Evolutionary conservation across 108 stramenopile species (phyloP).

Genomic region (Pseudonitzschia pungens): DNA sequence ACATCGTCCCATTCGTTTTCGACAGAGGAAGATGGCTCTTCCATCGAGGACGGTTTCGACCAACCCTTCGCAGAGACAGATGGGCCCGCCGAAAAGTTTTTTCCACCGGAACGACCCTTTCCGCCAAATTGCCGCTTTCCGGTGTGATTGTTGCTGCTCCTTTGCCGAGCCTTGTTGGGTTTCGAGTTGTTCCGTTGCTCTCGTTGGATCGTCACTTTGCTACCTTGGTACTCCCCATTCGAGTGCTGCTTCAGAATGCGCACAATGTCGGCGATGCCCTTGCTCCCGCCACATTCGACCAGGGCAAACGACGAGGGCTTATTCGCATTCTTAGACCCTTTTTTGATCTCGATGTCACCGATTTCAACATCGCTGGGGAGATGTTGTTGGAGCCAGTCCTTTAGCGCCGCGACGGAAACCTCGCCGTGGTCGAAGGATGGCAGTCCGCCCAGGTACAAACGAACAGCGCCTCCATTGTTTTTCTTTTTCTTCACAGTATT

Average conservation of each 20-base stretch:
- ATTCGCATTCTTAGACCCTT: neutral
- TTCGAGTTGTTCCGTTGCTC: neutral
- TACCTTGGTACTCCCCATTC: neutral
- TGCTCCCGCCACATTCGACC: neutral
- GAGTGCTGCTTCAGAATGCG: neutral
- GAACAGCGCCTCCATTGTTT: neutral
- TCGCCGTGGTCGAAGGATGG: neutral
- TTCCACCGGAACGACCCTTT: neutral
- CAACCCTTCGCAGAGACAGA: slow-evolving; percentile 9
- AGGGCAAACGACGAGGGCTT: neutral
- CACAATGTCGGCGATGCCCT: neutral
- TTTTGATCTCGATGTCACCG: neutral
- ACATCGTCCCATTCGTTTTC: neutral
- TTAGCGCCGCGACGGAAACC: neutral
- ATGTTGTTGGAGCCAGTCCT: neutral
- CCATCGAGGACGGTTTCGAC: slow-evolving; percentile 15
- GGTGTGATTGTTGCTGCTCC: slow-evolving; percentile 8
- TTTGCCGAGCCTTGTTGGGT: neutral
- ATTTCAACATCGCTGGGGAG: neutral
- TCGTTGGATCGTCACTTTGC: slow-evolving; percentile 8
- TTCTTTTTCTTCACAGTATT: slow-evolving; percentile 1
- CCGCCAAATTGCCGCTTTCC: neutral
- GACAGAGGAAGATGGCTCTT: neutral
- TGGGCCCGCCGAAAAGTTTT: neutral
- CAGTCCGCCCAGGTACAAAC: slow-evolving; percentile 10